Evolutionary conservation across 163 green algal genomes (phyloP).

Genomic region (Prototheca wickerhamii): DNA sequence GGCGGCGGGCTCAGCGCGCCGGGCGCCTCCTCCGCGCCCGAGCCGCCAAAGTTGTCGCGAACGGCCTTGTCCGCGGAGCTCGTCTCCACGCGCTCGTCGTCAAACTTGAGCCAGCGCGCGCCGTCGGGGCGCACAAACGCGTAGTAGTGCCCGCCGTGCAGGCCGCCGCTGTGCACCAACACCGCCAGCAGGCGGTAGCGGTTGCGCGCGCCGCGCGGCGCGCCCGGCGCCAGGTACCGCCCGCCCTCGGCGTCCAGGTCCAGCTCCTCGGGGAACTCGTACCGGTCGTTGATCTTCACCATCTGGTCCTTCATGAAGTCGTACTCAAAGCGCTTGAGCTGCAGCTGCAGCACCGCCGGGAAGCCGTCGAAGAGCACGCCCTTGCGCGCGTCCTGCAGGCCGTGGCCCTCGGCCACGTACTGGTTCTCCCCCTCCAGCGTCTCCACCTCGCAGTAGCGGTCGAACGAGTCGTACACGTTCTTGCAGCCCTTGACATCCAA

Average conservation of each 20-base stretch:
- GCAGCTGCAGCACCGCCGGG: slow-evolving; percentile 91
- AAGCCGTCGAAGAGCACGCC: slow-evolving; percentile 85
- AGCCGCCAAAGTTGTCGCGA: slow-evolving; percentile 84
- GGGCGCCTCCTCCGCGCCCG: slow-evolving; percentile 31
- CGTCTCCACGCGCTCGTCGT: slow-evolving; percentile 90
- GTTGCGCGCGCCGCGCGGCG: slow-evolving; percentile 63
- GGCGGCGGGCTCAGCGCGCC: neutral
- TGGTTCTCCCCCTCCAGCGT: slow-evolving; percentile 86
- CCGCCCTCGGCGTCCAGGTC: slow-evolving; percentile 74
- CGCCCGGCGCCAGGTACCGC: slow-evolving; percentile 57
- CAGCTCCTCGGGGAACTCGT: slow-evolving; percentile 89
- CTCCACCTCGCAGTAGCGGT: slow-evolving; percentile 82
- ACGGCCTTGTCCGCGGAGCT: slow-evolving; percentile 61
- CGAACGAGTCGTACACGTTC: slow-evolving; percentile 79
- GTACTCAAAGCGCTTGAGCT: slow-evolving; percentile 98
- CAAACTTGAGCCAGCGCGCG: slow-evolving; percentile 87
- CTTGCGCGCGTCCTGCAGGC: slow-evolving; percentile 82
- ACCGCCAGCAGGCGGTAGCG: slow-evolving; percentile 81
- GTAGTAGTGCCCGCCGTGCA: slow-evolving; percentile 97
- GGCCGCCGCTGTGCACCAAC: slow-evolving; percentile 88
- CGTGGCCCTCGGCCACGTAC: slow-evolving; percentile 90
- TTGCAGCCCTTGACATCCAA: slow-evolving; percentile 89
- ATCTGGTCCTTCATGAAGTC: slow-evolving; percentile 82
- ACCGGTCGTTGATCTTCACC: slow-evolving; percentile 96
- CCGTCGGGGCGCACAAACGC: slow-evolving; percentile 81